Evolutionary conservation across 495 filamentous ascomycete species (phyloP).

Genomic region (Hypoxylon lienhwacheense): DNA sequence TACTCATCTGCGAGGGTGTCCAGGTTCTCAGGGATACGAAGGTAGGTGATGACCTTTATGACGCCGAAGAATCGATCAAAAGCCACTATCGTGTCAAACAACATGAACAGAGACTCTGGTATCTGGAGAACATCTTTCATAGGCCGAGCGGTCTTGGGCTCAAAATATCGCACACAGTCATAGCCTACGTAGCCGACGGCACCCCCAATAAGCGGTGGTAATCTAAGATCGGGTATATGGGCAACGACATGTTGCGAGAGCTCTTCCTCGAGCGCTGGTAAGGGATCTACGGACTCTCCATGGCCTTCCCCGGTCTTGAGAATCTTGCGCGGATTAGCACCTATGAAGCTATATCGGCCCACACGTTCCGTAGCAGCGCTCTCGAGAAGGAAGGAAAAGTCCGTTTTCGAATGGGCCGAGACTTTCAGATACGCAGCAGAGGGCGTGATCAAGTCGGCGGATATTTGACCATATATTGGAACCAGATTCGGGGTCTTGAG

Average conservation of each 20-base stretch:
- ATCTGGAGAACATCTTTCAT: conserved; percentile 86
- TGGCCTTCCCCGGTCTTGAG: conserved; percentile 86
- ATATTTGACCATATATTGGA: conserved; percentile 80
- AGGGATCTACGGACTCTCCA: conserved; percentile 78
- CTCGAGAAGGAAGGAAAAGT: conserved; percentile 86
- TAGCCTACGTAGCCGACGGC: conserved; percentile 97
- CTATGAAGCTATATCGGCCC: conserved; percentile 92
- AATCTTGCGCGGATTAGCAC: conserved; percentile 82
- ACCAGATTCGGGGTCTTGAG: conserved; percentile 68
- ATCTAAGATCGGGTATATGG: conserved; percentile 72
- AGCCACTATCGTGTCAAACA: conserved; percentile 92
- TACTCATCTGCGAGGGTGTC: conserved; percentile 56
- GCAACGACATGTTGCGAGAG: conserved; percentile 75
- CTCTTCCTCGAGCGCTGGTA: conserved; percentile 77
- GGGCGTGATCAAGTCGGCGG: conserved; percentile 89
- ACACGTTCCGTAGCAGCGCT: conserved; percentile 92
- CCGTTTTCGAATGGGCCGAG: conserved; percentile 65
- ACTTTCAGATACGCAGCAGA: conserved; percentile 90
- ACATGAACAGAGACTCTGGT: conserved; percentile 95
- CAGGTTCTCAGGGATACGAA: conserved; percentile 63
- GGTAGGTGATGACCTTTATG: conserved; percentile 89
- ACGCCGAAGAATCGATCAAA: conserved; percentile 94
- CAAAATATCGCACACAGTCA: conserved; percentile 96
- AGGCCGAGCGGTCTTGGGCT: conserved; percentile 83
- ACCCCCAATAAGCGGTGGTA: conserved; percentile 86